phyloP scores from a whole-genome alignment of 805 yeast genomes.

The Kockiozyma suomiensis region DNA sequence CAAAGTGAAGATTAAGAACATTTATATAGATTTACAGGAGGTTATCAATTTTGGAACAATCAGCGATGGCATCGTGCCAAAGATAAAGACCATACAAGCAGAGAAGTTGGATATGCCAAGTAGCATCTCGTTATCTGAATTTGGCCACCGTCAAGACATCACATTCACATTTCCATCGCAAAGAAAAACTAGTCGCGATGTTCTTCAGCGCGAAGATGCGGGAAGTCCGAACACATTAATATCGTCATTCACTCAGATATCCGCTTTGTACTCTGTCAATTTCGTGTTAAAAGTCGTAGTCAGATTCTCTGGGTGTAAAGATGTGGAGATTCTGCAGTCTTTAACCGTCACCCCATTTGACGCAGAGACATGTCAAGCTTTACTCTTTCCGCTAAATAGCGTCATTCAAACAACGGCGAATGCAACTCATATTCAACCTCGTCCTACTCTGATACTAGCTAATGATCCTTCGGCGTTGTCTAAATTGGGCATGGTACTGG shows the following conservation, averaged over 20 bases:
- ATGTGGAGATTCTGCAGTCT: conserved; percentile 43
- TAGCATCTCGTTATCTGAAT: conserved; percentile 35
- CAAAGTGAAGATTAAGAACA: conserved; percentile 44
- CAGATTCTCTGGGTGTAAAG: conserved; percentile 44
- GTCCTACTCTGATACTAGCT: neutral
- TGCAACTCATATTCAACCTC: conserved; percentile 10
- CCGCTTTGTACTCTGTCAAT: conserved; percentile 43
- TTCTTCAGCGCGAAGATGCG: conserved; percentile 39
- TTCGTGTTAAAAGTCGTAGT: conserved; percentile 43
- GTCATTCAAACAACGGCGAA: neutral
- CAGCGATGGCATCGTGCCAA: conserved; percentile 41
- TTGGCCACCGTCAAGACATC: conserved; percentile 37
- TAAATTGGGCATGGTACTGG: conserved; percentile 1
- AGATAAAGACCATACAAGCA: conserved; percentile 41
- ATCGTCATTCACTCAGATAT: conserved; percentile 43
- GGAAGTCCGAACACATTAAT: conserved; percentile 44
- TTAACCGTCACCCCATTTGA: conserved; percentile 45
- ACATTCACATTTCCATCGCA: conserved; percentile 40
- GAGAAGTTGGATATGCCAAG: conserved; percentile 36
- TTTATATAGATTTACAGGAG: conserved; percentile 45
- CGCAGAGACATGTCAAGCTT: conserved; percentile 39
- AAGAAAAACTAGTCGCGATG: conserved; percentile 35
- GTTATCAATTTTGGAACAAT: conserved; percentile 40
- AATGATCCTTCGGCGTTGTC: conserved; percentile 1
- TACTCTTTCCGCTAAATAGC: conserved; percentile 1